phyloP scores from a whole-genome alignment of 805 yeast genomes.

The Spathaspora boniae region DNA sequence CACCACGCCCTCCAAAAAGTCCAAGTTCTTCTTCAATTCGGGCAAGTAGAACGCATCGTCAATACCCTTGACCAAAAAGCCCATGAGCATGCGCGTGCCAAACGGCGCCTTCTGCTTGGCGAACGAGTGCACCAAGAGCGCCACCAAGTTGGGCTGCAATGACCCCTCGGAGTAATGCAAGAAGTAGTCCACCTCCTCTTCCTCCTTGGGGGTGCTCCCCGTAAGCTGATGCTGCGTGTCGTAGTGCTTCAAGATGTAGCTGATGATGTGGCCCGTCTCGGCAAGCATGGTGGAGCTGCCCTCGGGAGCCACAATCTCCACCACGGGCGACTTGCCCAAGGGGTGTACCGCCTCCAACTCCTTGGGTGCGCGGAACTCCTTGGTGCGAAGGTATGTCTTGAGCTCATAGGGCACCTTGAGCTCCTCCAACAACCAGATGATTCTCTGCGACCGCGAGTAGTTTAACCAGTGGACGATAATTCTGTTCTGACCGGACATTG shows the following conservation, averaged over 20 bases:
- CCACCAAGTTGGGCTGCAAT: conserved; percentile 46
- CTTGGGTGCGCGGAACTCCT: conserved; percentile 28
- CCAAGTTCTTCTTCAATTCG: conserved; percentile 21
- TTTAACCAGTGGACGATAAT: conserved; percentile 22
- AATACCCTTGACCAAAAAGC: conserved; percentile 18
- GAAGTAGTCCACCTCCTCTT: conserved; percentile 46
- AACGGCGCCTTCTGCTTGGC: conserved; percentile 29
- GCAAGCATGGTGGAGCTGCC: conserved; percentile 29
- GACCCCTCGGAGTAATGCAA: conserved; percentile 63
- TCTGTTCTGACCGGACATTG: too few species aligned
- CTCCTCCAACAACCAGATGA: conserved; percentile 37
- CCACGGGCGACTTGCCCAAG: conserved; percentile 35
- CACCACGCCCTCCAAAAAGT: conserved; percentile 26
- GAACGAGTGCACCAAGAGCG: conserved; percentile 23
- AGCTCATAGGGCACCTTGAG: conserved; percentile 31
- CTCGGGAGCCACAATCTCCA: conserved; percentile 24
- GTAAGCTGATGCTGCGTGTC: conserved; percentile 40
- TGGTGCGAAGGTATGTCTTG: conserved; percentile 24
- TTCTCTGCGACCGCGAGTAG: conserved; percentile 34
- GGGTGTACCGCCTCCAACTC: conserved; percentile 32
- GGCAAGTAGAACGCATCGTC: conserved; percentile 23
- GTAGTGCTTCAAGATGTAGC: conserved; percentile 47
- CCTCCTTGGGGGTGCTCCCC: conserved; percentile 37
- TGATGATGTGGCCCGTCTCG: conserved; percentile 60
- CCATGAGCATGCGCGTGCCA: conserved; percentile 20